Base-by-base conservation (phyloP, 2,329 filamentous ascomycete genomes). In the Neofusicoccum umdonicola region DNA sequence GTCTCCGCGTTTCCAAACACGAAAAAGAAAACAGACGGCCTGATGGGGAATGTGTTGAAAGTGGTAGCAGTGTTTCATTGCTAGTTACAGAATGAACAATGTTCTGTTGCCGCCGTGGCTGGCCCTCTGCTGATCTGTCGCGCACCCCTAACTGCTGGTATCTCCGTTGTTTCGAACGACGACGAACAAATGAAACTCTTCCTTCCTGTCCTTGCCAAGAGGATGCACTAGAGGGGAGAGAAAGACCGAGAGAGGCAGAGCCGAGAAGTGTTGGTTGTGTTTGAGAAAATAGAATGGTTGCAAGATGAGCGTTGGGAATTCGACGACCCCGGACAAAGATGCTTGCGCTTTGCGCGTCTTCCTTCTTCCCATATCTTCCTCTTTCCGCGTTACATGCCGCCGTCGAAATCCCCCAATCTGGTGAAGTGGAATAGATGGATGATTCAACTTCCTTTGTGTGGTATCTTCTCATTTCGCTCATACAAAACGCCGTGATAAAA, bases 401-500 rank as follows among this genome's bases (percentile, higher is more conserved):
- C 56, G 27, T 60, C 56, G 56, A 60, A 35, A 52, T 9, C 17
- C 50, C 31, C 27, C 37, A 39, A 39, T 41, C 34, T 27, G 15
- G 4, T 47, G 56, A 60, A 60, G 56, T 37, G 50, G 34, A 58
- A n/a, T 19, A 47, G 47, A 47, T 13, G 34, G 19, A 47, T 13
- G 31, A 42, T 60, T 13, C 56, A 60, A 60, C 31, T 47, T 60
- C 42, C 58, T 42, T 51, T 37, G 34, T 47, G 58, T 62, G 58
- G 58, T 62, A 62, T 63, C 47, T 52, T 63, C 60, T 54, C 60
- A 52, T 63, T 35, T 63, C 27, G 48, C 48, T 63, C 61, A 27
- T 63, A 63, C 39, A 63, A 27, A 63, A 54, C 61, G 61, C 48
- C 61, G 9, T 47, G 22, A 39, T 54, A 56, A n/a, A 34, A 37